phyloP scores from a whole-genome alignment of 106 monocot species.

The Acorus gramineus region DNA sequence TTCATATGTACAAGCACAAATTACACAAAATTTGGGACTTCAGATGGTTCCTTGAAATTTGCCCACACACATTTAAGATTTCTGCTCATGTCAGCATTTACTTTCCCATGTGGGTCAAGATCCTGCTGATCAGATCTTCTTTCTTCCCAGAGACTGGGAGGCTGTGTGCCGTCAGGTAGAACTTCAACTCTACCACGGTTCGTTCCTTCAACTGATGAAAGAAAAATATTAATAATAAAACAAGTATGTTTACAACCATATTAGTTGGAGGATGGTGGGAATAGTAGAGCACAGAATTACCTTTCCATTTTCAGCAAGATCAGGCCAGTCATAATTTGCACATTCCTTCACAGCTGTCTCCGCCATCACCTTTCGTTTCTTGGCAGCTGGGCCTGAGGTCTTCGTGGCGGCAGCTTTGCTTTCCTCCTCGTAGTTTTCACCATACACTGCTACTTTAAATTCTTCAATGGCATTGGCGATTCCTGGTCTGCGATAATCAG shows the following conservation, averaged over 20 bases:
- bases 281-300: slow-evolving; percentile 8
- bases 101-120: slow-evolving; percentile 81
- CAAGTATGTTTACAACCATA: not conserved
- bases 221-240: not conserved
- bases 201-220: slow-evolving; percentile 66
- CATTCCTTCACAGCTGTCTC: slow-evolving; percentile 44
- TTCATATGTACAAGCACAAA: too few species aligned
- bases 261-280: not conserved
- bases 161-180: slow-evolving; percentile 62
- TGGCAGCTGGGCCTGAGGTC: slow-evolving; percentile 38
- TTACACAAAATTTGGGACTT: too few species aligned
- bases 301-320: slow-evolving; percentile 83
- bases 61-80: too few species aligned
- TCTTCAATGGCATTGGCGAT: slow-evolving; percentile 53
- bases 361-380: slow-evolving; percentile 59
- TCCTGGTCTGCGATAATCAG: slow-evolving; percentile 39
- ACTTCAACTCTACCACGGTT: slow-evolving; percentile 77
- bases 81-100: slow-evolving; percentile 10
- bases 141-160: slow-evolving; percentile 77
- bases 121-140: slow-evolving; percentile 69
- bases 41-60: too few species aligned
- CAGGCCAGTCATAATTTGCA: slow-evolving; percentile 61
- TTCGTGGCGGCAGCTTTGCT: slow-evolving; percentile 20
- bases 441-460: slow-evolving; percentile 72
- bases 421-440: slow-evolving; percentile 84